Conservation (phyloP, 495 filamentous ascomycete genomes). For the Lentithecium fluviatile region DNA sequence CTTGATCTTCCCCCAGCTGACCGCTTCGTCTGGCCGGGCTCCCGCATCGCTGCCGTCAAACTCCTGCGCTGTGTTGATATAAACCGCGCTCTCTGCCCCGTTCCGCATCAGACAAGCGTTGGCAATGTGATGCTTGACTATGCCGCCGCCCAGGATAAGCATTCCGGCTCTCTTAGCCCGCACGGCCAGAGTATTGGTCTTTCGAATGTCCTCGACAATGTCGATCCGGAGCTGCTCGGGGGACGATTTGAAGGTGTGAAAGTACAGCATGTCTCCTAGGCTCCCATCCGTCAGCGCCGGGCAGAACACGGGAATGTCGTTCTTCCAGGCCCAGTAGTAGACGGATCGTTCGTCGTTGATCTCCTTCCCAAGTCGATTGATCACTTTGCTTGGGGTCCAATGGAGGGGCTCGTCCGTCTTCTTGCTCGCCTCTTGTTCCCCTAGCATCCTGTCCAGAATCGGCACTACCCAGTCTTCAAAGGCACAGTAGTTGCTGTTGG, state of each 20-base stretch:
- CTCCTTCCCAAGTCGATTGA: slow-evolving; percentile 80
- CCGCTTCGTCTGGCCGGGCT: slow-evolving; percentile 91
- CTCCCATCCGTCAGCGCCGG: slow-evolving; percentile 93
- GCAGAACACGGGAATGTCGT: slow-evolving; percentile 94
- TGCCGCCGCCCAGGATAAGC: slow-evolving; percentile 88
- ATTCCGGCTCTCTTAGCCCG: slow-evolving; percentile 81
- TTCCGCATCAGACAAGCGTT: slow-evolving; percentile 97
- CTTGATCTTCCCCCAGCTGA: slow-evolving; percentile 99
- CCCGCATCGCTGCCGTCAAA: slow-evolving; percentile 98
- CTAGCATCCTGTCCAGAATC: slow-evolving; percentile 85
- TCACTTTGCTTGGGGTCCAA: slow-evolving; percentile 91
- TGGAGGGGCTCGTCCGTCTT: slow-evolving; percentile 63
- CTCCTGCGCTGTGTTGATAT: slow-evolving; percentile 93
- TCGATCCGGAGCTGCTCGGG: slow-evolving; percentile 77
- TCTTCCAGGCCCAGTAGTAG: slow-evolving; percentile 91
- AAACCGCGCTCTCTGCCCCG: slow-evolving; percentile 92
- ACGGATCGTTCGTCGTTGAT: slow-evolving; percentile 87
- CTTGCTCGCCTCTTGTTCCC: slow-evolving; percentile 79
- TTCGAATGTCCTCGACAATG: slow-evolving; percentile 84
- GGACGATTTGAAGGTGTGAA: slow-evolving; percentile 86
- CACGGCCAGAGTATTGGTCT: slow-evolving; percentile 85
- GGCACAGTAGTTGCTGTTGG: slow-evolving; percentile 92
- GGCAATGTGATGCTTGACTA: slow-evolving; percentile 96
- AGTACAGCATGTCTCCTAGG: slow-evolving; percentile 95
- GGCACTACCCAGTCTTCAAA: slow-evolving; percentile 98